phyloP scores from a whole-genome alignment of 2,329 filamentous ascomycete species.

The Pseudogymnoascus sp. region DNA sequence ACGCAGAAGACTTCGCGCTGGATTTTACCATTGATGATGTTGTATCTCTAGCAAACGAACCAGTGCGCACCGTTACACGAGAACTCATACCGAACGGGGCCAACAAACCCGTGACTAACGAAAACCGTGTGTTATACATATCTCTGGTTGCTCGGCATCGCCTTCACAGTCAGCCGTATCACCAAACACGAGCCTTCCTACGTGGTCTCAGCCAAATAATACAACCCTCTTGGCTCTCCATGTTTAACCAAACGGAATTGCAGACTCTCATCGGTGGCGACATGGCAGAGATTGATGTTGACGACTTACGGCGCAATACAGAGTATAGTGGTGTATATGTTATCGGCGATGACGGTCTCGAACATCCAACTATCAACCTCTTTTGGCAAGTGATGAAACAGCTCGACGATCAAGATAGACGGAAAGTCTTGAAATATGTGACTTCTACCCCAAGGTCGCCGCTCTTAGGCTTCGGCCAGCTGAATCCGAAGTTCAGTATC shows the following conservation, averaged over 20 bases:
- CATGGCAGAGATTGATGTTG: conserved; percentile 73
- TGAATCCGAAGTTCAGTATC: conserved; percentile 83
- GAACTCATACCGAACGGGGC: conserved; percentile 72
- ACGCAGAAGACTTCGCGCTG: conserved; percentile 71
- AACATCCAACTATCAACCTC: conserved; percentile 75
- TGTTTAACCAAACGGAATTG: conserved; percentile 96
- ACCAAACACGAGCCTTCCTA: conserved; percentile 83
- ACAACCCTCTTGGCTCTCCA: conserved; percentile 84
- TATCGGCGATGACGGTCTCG: conserved; percentile 78
- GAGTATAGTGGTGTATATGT: conserved; percentile 79
- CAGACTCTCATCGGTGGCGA: conserved; percentile 91
- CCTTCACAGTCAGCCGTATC: conserved; percentile 67
- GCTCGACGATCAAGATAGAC: conserved; percentile 66
- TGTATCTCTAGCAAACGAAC: conserved; percentile 38
- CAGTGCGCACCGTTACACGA: conserved; percentile 56
- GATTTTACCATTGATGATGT: conserved; percentile 85
- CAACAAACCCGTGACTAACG: conserved; percentile 73
- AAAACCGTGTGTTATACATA: conserved; percentile 90
- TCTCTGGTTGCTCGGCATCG: conserved; percentile 84
- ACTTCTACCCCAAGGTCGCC: conserved; percentile 88
- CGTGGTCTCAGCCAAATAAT: conserved; percentile 81
- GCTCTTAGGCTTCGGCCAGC: conserved; percentile 75
- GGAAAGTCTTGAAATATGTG: conserved; percentile 89
- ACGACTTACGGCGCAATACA: conserved; percentile 77
- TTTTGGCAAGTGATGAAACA: conserved; percentile 87